Evolutionary conservation across 352 stramenopile genomes (phyloP), one percentile per base, ranked within the genome.

Genomic region (Pythium vanterpoolii): DNA sequence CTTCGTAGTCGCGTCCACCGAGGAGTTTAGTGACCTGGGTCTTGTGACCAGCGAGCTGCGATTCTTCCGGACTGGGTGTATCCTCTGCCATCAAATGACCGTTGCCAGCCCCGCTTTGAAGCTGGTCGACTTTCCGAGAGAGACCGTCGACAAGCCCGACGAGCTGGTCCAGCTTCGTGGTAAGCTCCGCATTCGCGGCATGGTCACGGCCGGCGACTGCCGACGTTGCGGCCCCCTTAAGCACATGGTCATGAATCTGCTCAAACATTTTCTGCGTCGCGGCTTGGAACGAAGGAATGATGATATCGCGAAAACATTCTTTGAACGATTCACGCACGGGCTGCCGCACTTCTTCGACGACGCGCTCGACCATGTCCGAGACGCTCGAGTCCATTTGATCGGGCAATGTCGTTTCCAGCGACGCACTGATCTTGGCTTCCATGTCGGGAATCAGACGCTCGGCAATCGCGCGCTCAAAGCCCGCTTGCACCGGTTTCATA

Each of bases 221-320:
- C 3, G 62, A 46, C 52, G 62, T 79, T 13, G 74, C 74, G 24
- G 82, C 87, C 11, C 84, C 84, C 52, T 90, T 78, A 5, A 92
- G 71, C 28, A 94, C 89, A 11, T 84, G 89, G 51, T 87, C 79
- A 47, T 92, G 87, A 49, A 94, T 94, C 56, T 94, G 85, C 58
- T 94, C 85, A 60, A 94, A 94, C 85, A 94, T 94, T 60, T 92
- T 92, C 58, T 94, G 85, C 11, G 85, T 94, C 49, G 85, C 85
- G 16, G 85, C 85, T 42, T 94, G 82, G 64, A 94, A 94, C 23
- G 82, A 92, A 10, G 85, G 85, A 34, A 94, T 94, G 59, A 94
- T 88, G 62, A 90, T 89, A 33, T 89, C 76, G 49, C 89, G 80
- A 69, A 94, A 94, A 44, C 79, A 91, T 49, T 94, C 85, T 23